A percentile compares a stretch with the other conserved stretches of the same genome.
Conservation (phyloP, 1,284 basidiomycete genomes). For the Peniophora sp. region DNA sequence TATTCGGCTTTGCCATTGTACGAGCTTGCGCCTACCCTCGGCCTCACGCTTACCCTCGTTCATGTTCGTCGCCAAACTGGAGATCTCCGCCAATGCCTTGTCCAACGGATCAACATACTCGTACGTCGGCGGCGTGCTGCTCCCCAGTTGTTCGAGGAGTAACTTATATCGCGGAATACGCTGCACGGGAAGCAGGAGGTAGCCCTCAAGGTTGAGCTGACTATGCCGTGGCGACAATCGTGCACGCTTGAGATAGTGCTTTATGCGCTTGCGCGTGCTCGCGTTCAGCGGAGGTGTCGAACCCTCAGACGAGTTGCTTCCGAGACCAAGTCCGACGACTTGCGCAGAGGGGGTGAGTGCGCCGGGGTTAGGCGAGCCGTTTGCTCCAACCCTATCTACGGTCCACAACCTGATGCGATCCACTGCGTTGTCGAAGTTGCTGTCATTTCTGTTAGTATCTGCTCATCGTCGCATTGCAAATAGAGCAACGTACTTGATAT, state of each 20-base stretch:
- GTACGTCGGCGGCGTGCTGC: constrained; percentile 73
- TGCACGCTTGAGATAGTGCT: constrained; percentile 80
- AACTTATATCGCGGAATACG: constrained; percentile 94
- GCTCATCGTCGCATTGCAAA: constrained; percentile 3
- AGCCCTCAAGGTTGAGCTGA: constrained; percentile 95
- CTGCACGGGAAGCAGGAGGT: constrained; percentile 91
- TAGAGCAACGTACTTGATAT: constrained; percentile 76
- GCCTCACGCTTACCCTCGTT: constrained; percentile 95
- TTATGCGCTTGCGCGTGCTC: constrained; percentile 81
- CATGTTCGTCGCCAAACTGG: constrained; percentile 85
- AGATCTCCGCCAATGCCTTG: constrained; percentile 78
- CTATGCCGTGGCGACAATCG: constrained; percentile 83
- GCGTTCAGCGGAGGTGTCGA: constrained; percentile 41
- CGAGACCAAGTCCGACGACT: constrained; percentile 52
- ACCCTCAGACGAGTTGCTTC: constrained; percentile 33
- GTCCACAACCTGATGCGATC: constrained; percentile 83
- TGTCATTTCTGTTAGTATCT: constrained; percentile 19
- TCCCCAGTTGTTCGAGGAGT: constrained; percentile 80
- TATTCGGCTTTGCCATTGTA: constrained; percentile 90
- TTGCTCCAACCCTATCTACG: constrained; percentile 39
- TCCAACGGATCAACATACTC: constrained; percentile 79
- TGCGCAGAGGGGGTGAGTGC: constrained; percentile 55
- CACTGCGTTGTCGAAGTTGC: constrained; percentile 89
- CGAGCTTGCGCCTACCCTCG: constrained; percentile 82
- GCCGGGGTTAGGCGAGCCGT: constrained; percentile 30